These are phyloP conservation scores for Xylariaceae sp. DNA, from an alignment of 2,329 filamentous ascomycete species.

Conservation along the genomic window DNA sequence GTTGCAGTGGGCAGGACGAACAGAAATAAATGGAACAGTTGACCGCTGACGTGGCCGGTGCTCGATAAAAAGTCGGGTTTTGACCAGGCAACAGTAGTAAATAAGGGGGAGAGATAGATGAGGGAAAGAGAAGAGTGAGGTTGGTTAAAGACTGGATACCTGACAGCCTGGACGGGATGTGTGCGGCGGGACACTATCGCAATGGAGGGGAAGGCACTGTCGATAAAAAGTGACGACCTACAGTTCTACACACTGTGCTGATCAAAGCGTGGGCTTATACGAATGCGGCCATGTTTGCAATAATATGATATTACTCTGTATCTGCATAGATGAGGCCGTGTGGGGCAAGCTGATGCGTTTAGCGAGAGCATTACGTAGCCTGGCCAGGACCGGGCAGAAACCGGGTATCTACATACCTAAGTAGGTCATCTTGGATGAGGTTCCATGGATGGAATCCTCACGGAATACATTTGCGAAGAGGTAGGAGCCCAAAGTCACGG, in stretches of 20 bases:
- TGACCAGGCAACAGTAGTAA: conserved; percentile 12
- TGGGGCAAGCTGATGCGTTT: background rate
- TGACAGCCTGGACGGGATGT: conserved; percentile 23
- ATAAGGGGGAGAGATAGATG: conserved; percentile 11
- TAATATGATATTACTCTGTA: background rate
- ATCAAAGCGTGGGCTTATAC: background rate
- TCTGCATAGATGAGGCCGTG: background rate
- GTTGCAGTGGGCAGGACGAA: conserved; percentile 15
- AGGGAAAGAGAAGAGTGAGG: conserved; percentile 22
- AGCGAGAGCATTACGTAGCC: background rate
- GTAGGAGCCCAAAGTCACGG: too few relatives aligned
- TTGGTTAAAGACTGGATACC: conserved; percentile 16
- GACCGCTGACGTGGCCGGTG: conserved; percentile 17
- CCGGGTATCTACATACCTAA: background rate
- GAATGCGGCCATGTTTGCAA: background rate
- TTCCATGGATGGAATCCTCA: too few relatives aligned
- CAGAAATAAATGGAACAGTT: conserved; percentile 14
- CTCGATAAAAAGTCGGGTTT: conserved; percentile 14
- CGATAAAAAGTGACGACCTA: conserved; percentile 19
- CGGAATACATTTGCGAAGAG: too few relatives aligned
- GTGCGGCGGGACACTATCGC: conserved; percentile 30
- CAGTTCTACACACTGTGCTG: conserved; percentile 8
- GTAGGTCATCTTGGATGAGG: too few relatives aligned
- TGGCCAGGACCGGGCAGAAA: background rate
- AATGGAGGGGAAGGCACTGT: conserved; percentile 30